These are phyloP conservation scores for Maudiozyma saulgeensis DNA, from an alignment of 805 yeast species.

Conservation along the genomic window DNA sequence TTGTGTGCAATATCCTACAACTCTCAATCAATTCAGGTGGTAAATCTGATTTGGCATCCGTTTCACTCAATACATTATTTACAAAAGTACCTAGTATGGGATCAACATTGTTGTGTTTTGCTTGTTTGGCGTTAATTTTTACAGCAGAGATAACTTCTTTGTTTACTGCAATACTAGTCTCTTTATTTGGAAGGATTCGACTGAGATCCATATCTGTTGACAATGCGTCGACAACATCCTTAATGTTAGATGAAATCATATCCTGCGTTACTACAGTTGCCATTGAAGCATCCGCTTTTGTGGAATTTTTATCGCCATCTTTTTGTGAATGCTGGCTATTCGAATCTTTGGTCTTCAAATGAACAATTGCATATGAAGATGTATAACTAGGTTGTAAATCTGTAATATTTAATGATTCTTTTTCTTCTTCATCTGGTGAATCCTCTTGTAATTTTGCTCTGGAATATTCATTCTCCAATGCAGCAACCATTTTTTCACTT, in stretches of 20 bases:
- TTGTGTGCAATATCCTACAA: slow-evolving; percentile 54
- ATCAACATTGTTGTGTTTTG: slow-evolving; percentile 29
- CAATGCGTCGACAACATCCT: slow-evolving; percentile 11
- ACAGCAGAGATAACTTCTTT: slow-evolving; percentile 38
- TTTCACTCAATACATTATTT: slow-evolving; percentile 19
- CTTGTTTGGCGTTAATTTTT: slow-evolving; percentile 46
- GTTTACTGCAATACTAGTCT: slow-evolving; percentile 27
- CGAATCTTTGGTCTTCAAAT: slow-evolving; percentile 18
- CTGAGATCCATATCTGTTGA: slow-evolving; percentile 23
- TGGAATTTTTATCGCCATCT: background rate
- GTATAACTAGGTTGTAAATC: slow-evolving; percentile 43
- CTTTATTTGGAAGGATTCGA: slow-evolving; percentile 14
- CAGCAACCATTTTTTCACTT: slow-evolving; percentile 68
- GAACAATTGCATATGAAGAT: slow-evolving; percentile 45
- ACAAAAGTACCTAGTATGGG: slow-evolving; percentile 19
- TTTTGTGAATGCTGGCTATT: background rate
- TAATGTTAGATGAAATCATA: slow-evolving; percentile 14
- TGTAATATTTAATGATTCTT: slow-evolving; percentile 38
- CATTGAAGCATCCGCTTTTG: background rate
- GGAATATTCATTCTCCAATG: slow-evolving; percentile 37
- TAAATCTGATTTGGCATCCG: slow-evolving; percentile 27
- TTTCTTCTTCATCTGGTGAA: slow-evolving; percentile 30
- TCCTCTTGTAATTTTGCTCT: slow-evolving; percentile 29
- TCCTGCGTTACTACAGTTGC: slow-evolving; percentile 12
- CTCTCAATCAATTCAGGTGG: slow-evolving; percentile 37